phyloP scores from a whole-genome alignment of 2,329 filamentous ascomycete species.

The Penicillium sclerotiorum region DNA sequence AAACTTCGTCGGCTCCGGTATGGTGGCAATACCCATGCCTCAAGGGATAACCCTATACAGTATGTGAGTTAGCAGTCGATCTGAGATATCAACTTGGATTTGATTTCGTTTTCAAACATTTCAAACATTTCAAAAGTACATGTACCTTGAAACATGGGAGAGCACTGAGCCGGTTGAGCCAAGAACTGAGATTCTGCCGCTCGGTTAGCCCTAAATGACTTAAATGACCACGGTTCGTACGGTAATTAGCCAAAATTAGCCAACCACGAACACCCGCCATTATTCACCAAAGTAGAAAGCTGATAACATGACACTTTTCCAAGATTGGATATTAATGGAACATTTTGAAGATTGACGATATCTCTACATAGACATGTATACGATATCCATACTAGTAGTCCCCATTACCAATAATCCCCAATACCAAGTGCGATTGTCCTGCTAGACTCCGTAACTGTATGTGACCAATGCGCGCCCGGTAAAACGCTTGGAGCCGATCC shows the following conservation, averaged over 20 bases:
- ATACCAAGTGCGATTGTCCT: too few species aligned
- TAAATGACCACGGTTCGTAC: not conserved
- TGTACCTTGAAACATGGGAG: not conserved
- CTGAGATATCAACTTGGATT: not conserved
- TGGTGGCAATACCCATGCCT: slow-evolving; percentile 2
- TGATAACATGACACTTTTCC: too few species aligned
- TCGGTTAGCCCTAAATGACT: slow-evolving; percentile 4
- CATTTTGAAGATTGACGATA: too few species aligned
- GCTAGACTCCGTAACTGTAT: not conserved
- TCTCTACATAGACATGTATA: too few species aligned
- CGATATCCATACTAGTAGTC: too few species aligned
- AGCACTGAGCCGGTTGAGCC: slow-evolving; percentile 1
- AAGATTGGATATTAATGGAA: too few species aligned
- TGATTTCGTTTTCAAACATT: not conserved
- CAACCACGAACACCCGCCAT: too few species aligned
- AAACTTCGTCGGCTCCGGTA: not conserved
- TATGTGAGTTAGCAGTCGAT: too few species aligned
- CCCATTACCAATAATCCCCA: too few species aligned
- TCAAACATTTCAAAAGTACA: not conserved
- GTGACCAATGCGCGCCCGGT: slow-evolving; percentile 16
- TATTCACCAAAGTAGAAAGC: too few species aligned
- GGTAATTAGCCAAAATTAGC: not conserved
- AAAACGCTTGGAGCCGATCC: slow-evolving; percentile 30
- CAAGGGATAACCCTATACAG: too few species aligned
- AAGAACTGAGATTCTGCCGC: slow-evolving; percentile 5